Evolutionary conservation across 176 grass and related monocot genomes (phyloP), one percentile per base, ranked within the genome.

Genomic region (Carex parvula): DNA sequence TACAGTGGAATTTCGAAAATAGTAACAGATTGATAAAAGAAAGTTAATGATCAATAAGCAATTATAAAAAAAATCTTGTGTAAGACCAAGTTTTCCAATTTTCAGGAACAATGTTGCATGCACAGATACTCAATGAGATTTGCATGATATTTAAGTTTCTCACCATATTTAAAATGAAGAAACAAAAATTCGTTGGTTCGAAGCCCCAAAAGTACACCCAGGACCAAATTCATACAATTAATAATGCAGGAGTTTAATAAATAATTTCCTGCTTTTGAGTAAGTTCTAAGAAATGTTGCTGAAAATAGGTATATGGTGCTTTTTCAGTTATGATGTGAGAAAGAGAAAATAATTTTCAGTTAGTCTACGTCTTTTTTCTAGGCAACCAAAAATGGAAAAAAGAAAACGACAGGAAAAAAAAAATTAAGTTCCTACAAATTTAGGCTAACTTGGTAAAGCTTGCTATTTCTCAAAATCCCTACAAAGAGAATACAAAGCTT

Each of bases 261-360:
- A 6, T 24, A 81, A 63, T 63, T 81, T 81, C 35, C 21, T 83
- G 42, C 0, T 35, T 83, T 83, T 83, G 81, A 83, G 81, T 69
- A 44, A 69, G 60, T 54, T 83, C 20, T 17, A 83, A 83, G 42
- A 83, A 67, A 82, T 82, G 60, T 52, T 18, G 37, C 42, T 82
- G 39, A 22, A n/a, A 63, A 61, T 13, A 81, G 7, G 14, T 78
- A 26, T 14, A 4, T 56, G 48, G 52, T 56, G 73, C 10, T n/a
- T 78, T 78, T 78, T 35, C 48, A 78, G 73, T 78, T 56, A 17
- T 78, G 52, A 57, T 56, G 70, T 33, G 73, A 18, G 73, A 33
- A 15, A 78, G 6, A 69, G 16, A 50, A 44, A 30, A 55, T 53
- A 7, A 5, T 70, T 62, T n/a, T n/a, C 37, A 71, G 22, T 78